Percentiles rank a stretch among this genome's conserved stretches.
These are phyloP conservation scores for Acacia crassicarpa DNA, from an alignment of 306 rosid species.

Conservation along the genomic window DNA sequence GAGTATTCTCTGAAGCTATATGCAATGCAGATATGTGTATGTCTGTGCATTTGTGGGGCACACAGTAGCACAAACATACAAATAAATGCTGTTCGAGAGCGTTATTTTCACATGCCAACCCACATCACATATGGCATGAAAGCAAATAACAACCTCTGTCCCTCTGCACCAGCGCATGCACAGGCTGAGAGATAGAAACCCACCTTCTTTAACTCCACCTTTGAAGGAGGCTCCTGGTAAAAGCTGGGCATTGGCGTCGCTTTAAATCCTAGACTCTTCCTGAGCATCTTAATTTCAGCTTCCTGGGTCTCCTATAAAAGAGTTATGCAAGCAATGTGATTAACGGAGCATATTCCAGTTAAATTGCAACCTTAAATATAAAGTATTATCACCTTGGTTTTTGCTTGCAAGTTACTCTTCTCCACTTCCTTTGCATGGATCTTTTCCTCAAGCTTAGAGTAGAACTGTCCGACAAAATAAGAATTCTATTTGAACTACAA, in stretches of 20 bases:
- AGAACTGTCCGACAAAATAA: conserved; percentile 64
- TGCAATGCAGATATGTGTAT: background rate
- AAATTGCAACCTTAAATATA: conserved; percentile 14
- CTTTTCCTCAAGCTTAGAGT: conserved; percentile 90
- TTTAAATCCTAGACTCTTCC: conserved; percentile 69
- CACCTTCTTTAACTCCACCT: conserved; percentile 70
- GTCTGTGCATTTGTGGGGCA: conserved; percentile 9
- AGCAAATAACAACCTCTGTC: background rate
- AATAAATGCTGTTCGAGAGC: background rate
- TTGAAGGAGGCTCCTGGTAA: conserved; percentile 80
- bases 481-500: background rate
- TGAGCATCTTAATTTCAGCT: conserved; percentile 66
- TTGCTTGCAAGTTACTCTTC: conserved; percentile 79
- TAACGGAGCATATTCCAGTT: conserved; percentile 17
- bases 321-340: background rate
- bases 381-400: conserved; percentile 66
- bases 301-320: conserved; percentile 77
- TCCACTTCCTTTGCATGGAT: conserved; percentile 91
- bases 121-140: conserved; percentile 4
- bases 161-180: background rate
- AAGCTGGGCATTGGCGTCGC: conserved; percentile 82
- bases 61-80: background rate
- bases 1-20: conserved; percentile 15
- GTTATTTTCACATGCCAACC: background rate
- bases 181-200: background rate